A percentile compares a stretch with the other conserved stretches of the same genome.
Conservation (phyloP, 257 asterid genomes). For the Forsythia suspensa region DNA sequence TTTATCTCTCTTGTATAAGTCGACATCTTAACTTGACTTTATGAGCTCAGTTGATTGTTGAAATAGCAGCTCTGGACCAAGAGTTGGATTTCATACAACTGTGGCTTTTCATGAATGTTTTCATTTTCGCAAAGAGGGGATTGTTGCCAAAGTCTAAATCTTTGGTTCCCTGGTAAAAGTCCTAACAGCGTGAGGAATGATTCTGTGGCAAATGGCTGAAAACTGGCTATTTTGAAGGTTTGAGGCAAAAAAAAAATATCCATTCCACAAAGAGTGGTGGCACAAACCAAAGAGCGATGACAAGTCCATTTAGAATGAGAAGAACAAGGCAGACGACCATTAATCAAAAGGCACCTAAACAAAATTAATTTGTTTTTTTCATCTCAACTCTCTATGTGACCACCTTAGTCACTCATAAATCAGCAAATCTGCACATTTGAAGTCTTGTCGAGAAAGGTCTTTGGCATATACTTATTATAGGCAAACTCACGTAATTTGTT, state of each 20-base stretch:
- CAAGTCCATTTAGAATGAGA: neutral
- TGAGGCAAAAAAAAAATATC: neutral
- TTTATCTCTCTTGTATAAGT: neutral
- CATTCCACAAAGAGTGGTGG: neutral
- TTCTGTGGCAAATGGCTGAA: neutral
- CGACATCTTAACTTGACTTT: too few relatives aligned
- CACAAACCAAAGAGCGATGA: neutral
- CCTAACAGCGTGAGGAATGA: neutral
- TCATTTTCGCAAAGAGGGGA: too few relatives aligned
- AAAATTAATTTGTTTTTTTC: neutral
- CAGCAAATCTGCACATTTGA: neutral
- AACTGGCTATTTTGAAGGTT: neutral
- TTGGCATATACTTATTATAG: too few relatives aligned
- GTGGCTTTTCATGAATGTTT: too few relatives aligned
- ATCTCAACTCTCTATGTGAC: neutral
- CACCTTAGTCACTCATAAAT: neutral
- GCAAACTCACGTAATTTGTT: too few relatives aligned
- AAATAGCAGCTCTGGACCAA: too few relatives aligned
- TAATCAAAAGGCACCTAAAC: neutral
- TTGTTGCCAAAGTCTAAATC: too few relatives aligned
- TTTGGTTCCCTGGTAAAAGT: too few relatives aligned
- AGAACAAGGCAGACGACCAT: neutral
- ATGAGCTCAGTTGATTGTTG: too few relatives aligned
- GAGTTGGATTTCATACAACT: too few relatives aligned
- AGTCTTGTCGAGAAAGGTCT: neutral